These are phyloP conservation scores for Termitomyces sp. DNA, from an alignment of 768 basidiomycete species.

Conservation along the genomic window DNA sequence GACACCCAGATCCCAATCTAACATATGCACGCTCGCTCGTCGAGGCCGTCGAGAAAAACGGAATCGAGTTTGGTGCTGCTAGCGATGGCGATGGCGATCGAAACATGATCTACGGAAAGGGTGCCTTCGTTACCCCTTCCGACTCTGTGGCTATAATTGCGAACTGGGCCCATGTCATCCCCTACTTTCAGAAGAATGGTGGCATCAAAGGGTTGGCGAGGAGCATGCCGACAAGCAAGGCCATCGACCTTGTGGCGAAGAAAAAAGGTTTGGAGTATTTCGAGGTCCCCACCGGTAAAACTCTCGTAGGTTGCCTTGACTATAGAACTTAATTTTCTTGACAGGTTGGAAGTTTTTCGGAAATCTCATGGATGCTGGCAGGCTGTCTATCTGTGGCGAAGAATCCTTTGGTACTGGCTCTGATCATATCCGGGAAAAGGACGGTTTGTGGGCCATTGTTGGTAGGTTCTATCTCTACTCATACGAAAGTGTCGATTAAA, in stretches of 20 bases:
- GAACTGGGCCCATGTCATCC: slow-evolving; percentile 89
- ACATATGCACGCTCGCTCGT: slow-evolving; percentile 96
- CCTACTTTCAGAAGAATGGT: slow-evolving; percentile 83
- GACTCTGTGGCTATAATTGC: slow-evolving; percentile 99
- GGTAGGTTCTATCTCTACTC: slow-evolving; percentile 37
- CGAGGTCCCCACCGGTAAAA: slow-evolving; percentile 89
- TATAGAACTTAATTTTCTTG: not conserved
- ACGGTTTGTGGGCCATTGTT: slow-evolving; percentile 95
- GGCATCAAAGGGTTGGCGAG: slow-evolving; percentile 95
- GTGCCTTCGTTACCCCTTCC: slow-evolving; percentile 96
- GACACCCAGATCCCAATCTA: slow-evolving; percentile 97
- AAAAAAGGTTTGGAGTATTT: slow-evolving; percentile 90
- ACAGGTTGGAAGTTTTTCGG: slow-evolving; percentile 99
- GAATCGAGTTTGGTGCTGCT: slow-evolving; percentile 92
- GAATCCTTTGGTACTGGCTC: slow-evolving; percentile 99
- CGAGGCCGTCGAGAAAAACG: slow-evolving; percentile 79
- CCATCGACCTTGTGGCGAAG: slow-evolving; percentile 94
- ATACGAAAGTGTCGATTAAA: not conserved
- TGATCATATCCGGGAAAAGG: slow-evolving; percentile 99
- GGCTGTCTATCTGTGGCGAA: slow-evolving; percentile 97
- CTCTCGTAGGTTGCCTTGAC: not conserved
- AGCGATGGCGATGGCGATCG: slow-evolving; percentile 97
- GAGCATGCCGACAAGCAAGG: slow-evolving; percentile 96
- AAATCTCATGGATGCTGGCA: slow-evolving; percentile 98
- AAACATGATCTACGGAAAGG: slow-evolving; percentile 99